phyloP scores from a whole-genome alignment of 2,329 filamentous ascomycete genomes.

The Colletotrichum salicis region DNA sequence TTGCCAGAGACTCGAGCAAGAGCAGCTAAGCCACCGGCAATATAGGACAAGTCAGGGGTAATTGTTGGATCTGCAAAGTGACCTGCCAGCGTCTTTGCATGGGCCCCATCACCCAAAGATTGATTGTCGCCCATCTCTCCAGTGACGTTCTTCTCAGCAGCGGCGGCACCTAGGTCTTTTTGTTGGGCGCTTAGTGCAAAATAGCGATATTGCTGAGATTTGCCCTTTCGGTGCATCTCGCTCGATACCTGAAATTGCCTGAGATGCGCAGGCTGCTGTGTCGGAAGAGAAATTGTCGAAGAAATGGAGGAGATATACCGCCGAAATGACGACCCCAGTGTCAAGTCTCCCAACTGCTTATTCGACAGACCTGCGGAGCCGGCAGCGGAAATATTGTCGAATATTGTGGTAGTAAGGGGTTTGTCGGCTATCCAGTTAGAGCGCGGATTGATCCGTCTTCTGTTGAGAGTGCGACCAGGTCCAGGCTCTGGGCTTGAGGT shows the following conservation, averaged over 20 bases:
- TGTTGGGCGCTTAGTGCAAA: neutral
- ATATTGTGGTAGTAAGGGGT: slow-evolving; percentile 44
- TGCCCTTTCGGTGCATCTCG: slow-evolving; percentile 33
- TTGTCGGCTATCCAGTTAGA: slow-evolving; percentile 46
- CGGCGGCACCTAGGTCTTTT: neutral
- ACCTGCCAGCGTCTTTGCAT: neutral
- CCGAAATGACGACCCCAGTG: slow-evolving; percentile 44
- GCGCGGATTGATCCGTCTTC: slow-evolving; percentile 2
- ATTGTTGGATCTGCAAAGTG: neutral
- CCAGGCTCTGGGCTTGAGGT: neutral
- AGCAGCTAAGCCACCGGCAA: slow-evolving; percentile 12
- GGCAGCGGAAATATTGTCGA: slow-evolving; percentile 47
- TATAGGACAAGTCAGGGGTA: neutral
- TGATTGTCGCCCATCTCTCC: neutral
- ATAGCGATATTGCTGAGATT: slow-evolving; percentile 33
- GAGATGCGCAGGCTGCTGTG: slow-evolving; percentile 32
- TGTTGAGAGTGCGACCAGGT: neutral
- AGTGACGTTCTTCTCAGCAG: neutral
- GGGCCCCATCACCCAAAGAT: too few species aligned
- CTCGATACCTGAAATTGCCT: slow-evolving; percentile 33
- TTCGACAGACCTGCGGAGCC: slow-evolving; percentile 46
- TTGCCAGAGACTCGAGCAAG: slow-evolving; percentile 23
- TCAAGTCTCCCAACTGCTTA: slow-evolving; percentile 43
- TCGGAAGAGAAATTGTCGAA: slow-evolving; percentile 41
- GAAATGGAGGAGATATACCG: slow-evolving; percentile 48